These are phyloP conservation scores for Psilocybe subaeruginosa DNA, from an alignment of 768 basidiomycete genomes.

Conservation along the genomic window DNA sequence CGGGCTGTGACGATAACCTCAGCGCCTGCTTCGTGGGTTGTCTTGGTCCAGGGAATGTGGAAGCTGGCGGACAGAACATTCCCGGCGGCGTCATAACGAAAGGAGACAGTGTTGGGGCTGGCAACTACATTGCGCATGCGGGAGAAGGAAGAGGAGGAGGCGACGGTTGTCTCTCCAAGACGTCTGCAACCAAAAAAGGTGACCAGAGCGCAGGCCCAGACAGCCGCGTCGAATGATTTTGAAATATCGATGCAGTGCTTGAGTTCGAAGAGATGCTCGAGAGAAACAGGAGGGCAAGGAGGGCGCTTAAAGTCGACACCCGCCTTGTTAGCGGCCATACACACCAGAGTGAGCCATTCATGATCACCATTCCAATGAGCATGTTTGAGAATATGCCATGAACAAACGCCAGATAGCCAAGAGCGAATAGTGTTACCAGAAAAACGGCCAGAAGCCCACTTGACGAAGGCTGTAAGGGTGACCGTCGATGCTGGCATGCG, in stretches of 20 bases:
- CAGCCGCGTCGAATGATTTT: conserved; percentile 31
- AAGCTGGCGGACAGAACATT: conserved; percentile 13
- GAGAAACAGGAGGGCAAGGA: conserved; percentile 34
- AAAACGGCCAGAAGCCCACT: conserved; percentile 2
- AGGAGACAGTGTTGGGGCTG: neutral
- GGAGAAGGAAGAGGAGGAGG: neutral
- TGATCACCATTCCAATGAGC: conserved; percentile 39
- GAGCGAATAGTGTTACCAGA: conserved; percentile 28
- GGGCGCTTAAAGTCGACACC: conserved; percentile 19
- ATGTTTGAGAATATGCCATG: conserved; percentile 38
- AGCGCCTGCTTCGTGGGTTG: conserved; percentile 20
- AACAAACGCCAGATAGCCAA: conserved; percentile 37
- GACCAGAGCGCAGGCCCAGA: conserved; percentile 34
- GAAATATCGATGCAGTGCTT: conserved; percentile 22
- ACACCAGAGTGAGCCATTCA: conserved; percentile 22
- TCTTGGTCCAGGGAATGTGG: conserved; percentile 37
- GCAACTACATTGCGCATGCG: neutral
- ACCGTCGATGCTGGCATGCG: conserved; percentile 35
- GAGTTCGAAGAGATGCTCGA: conserved; percentile 33
- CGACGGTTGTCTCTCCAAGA: conserved; percentile 31
- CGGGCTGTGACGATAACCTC: conserved; percentile 17
- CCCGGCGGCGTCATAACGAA: no score
- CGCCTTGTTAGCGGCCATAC: conserved; percentile 20
- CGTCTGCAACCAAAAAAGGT: conserved; percentile 38
- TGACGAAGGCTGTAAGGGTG: conserved; percentile 32